A percentile compares a stretch with the other conserved stretches of the same genome.
Evolutionary conservation across 129 eudicot genomes (phyloP).

Genomic region (Mikania micrantha): DNA sequence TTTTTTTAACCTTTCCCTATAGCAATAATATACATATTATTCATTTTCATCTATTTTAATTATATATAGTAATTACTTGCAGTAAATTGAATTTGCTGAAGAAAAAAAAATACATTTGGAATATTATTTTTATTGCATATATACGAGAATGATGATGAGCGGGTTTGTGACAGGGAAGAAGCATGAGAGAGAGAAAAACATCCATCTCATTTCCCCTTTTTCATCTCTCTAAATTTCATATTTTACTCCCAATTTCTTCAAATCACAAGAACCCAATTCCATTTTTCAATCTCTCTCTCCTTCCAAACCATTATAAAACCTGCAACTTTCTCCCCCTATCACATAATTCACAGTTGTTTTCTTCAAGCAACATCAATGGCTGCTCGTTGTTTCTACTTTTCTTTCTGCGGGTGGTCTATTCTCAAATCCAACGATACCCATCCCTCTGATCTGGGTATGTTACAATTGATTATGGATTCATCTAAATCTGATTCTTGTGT

Average conservation of each 20-base stretch:
- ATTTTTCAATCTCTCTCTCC: neutral
- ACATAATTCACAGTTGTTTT: neutral
- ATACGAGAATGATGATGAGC: slow-evolving; percentile 25
- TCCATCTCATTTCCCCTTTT: slow-evolving; percentile 24
- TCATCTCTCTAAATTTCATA: slow-evolving; percentile 6
- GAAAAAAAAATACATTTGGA: neutral
- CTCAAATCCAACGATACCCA: slow-evolving; percentile 38
- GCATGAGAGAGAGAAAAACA: slow-evolving; percentile 22
- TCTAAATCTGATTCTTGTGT: neutral
- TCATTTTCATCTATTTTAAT: no score
- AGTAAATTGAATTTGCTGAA: no score
- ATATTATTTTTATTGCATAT: slow-evolving; percentile 16
- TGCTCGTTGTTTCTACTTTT: slow-evolving; percentile 50
- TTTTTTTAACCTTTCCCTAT: no score
- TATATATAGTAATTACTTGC: no score
- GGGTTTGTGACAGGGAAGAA: slow-evolving; percentile 17
- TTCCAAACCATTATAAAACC: slow-evolving; percentile 15
- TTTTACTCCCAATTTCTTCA: slow-evolving; percentile 13
- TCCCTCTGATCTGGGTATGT: slow-evolving; percentile 56
- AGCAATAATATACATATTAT: no score
- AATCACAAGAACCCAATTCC: neutral
- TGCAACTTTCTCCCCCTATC: slow-evolving; percentile 7
- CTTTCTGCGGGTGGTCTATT: slow-evolving; percentile 43
- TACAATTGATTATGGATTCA: neutral
- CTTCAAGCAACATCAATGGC: slow-evolving; percentile 38